Conservation (phyloP, 2,329 filamentous ascomycete genomes). For the Plenodomus lindquistii region DNA sequence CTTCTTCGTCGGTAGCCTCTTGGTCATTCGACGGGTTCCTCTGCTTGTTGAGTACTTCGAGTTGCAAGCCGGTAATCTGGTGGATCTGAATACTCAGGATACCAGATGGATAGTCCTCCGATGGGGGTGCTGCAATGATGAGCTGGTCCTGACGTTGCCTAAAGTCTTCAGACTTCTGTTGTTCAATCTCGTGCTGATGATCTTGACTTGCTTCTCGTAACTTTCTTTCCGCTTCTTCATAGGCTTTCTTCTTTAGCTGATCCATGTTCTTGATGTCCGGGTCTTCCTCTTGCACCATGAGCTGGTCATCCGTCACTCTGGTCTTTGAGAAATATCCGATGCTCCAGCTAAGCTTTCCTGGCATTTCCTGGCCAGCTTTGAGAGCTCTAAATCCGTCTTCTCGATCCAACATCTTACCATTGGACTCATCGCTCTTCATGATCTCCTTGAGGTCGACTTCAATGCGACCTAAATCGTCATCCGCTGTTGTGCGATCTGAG, state of each 20-base stretch:
- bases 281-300: conserved; percentile 64
- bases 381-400: conserved; percentile 68
- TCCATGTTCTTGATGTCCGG: conserved; percentile 60
- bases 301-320: conserved; percentile 64
- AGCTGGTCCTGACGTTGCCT: conserved; percentile 62
- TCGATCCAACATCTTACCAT: conserved; percentile 65
- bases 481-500: conserved; percentile 71
- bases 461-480: conserved; percentile 74
- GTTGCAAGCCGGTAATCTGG: conserved; percentile 70
- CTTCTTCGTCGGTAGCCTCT: conserved; percentile 60
- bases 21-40: conserved; percentile 52
- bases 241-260: conserved; percentile 62
- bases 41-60: conserved; percentile 62
- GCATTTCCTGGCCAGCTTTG: conserved; percentile 68
- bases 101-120: conserved; percentile 64
- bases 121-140: conserved; percentile 69
- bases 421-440: conserved; percentile 63
- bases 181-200: conserved; percentile 65
- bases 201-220: conserved; percentile 66
- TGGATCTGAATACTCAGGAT: conserved; percentile 73
- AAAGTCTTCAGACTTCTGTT: conserved; percentile 70
- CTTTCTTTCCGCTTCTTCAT: conserved; percentile 60
- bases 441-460: conserved; percentile 69
- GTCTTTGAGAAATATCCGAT: conserved; percentile 74
- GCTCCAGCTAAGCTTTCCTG: conserved; percentile 69